Evolutionary conservation across 2,329 filamentous ascomycete genomes (phyloP), one percentile per base, ranked within the genome.

Genomic region (Rutstroemia sp.): DNA sequence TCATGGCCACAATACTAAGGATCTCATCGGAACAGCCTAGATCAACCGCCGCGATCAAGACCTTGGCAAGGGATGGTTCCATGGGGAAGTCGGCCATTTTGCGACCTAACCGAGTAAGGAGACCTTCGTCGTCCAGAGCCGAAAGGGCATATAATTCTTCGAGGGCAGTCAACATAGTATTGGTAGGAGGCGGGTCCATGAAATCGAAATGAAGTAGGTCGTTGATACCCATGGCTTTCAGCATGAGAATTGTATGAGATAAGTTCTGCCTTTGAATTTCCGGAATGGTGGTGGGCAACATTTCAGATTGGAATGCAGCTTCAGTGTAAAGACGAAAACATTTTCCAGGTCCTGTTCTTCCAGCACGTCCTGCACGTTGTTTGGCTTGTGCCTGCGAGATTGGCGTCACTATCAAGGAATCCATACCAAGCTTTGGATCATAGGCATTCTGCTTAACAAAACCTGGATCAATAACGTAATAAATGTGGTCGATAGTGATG

Each of bases 361-460:
- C 94, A 14, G 94, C 94, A 90, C 94, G 92, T 87, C 95, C 95
- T 61, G 95, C 95, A 71, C 95, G 82, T 75, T 99, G 94, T 71
- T 96, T 90, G 8, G 95, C 94, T 1, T 92, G 97, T 23, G 94
- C 94, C 72, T 96, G 96, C 58, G 92, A 97, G 65, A 99, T 97
- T 21, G 94, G 92, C 2, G 94, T 96, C 5, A 99, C 92, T 16
- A 99, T 79, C 7, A 99, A 80, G 1, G 94, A 97, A 74, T 99
- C 94, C 62, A 99, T 92, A 72, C 94, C 86, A 65, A 96, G 95
- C 59, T 94, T 86, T 21, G 94, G 92, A 72, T 99, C 97, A 78
- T 97, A 99, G 61, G 97, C 94, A 74, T 97, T 99, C 69, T 99
- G 94, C 76, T 99, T 99, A 76, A 91, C 96, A 77, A 99, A 99